Evolutionary conservation across 768 basidiomycete species (phyloP).

Genomic region (Favolaschia claudopus): DNA sequence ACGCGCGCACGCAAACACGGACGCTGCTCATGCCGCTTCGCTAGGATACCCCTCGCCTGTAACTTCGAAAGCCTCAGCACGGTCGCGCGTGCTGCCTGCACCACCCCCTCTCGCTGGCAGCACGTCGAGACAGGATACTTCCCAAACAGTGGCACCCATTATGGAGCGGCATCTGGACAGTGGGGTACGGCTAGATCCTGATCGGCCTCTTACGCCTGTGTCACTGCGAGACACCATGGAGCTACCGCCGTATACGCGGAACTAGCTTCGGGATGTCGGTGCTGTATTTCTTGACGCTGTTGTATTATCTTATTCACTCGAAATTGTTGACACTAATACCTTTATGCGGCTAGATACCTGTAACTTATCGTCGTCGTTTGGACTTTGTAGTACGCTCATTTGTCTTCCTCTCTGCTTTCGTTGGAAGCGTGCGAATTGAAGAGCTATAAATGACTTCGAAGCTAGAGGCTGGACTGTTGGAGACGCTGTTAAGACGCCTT

Average conservation of each 20-base stretch:
- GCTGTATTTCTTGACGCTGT: too few relatives aligned
- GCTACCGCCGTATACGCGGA: not conserved
- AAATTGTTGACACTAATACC: too few relatives aligned
- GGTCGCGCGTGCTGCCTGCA: not conserved
- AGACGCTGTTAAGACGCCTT: too few relatives aligned
- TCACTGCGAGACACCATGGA: not conserved
- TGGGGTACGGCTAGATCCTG: slow-evolving; percentile 6
- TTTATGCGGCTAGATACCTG: too few relatives aligned
- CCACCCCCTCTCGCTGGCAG: not conserved
- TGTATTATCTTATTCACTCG: too few relatives aligned
- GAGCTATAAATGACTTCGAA: too few relatives aligned
- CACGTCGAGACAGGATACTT: not conserved
- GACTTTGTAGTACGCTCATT: too few relatives aligned
- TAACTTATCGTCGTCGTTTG: too few relatives aligned
- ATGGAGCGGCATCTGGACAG: slow-evolving; percentile 18
- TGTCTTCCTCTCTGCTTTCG: too few relatives aligned
- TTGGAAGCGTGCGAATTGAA: too few relatives aligned
- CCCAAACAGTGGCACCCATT: not conserved
- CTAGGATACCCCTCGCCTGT: slow-evolving; percentile 6
- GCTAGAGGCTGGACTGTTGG: too few relatives aligned
- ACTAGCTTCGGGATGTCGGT: too few relatives aligned
- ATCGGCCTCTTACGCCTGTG: not conserved
- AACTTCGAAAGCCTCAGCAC: slow-evolving; percentile 1
- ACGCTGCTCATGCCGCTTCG: not conserved
- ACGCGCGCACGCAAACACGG: not conserved